Base-by-base conservation (phyloP, 2,329 filamentous ascomycete species). In the Diaporthe australafricana region DNA sequence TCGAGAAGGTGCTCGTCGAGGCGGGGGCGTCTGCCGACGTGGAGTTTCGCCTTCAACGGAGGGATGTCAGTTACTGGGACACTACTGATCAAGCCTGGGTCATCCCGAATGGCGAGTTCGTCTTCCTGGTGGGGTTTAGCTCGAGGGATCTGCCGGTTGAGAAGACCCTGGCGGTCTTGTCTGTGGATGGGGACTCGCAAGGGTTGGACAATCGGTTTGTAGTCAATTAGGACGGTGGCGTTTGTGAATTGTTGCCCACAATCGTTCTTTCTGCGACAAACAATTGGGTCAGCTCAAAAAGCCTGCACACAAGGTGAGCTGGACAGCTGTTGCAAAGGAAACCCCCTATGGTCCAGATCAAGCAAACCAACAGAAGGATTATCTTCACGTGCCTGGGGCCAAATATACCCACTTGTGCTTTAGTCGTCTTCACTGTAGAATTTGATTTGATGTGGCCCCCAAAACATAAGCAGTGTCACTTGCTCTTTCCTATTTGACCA, bases 11-110 rank as follows among this genome's bases (percentile, higher is more conserved):
- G 14, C 20, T 62, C 5, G 5, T 69, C 5, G 48, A 69, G 35
- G 50, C 67, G 5, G 67, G 53, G 6, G 67, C 5, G 12, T 47
- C 67, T 42, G 53, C 35, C 3, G 25, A 57, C 1, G 52, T 69
- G 4, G 30, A 45, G 40, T 69, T 69, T 16, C 25, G 22, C 7
- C 53, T 60, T 5, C 30, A 35, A 35, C 16, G 67, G 16, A 30
- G 53, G 14, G 67, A 69, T 8, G 35, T 69, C 1, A 69, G 67
- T 38, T 69, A 57, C 52, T 69, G 67, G 67, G 52, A 62, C 25
- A 47, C 30, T 16, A 25, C 8, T 20, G 30, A 16, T 5, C 16
- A 60, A 14, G 7, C 35, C 6, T 69, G 67, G 67, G 53, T 69
- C 1, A 60, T 69, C 8, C 67, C 67, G 0, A 4, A 20, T 20